A percentile compares a stretch with the other conserved stretches of the same genome.
phyloP scores from a whole-genome alignment of 495 filamentous ascomycete genomes.

The Aspergillus incahuasiensis region DNA sequence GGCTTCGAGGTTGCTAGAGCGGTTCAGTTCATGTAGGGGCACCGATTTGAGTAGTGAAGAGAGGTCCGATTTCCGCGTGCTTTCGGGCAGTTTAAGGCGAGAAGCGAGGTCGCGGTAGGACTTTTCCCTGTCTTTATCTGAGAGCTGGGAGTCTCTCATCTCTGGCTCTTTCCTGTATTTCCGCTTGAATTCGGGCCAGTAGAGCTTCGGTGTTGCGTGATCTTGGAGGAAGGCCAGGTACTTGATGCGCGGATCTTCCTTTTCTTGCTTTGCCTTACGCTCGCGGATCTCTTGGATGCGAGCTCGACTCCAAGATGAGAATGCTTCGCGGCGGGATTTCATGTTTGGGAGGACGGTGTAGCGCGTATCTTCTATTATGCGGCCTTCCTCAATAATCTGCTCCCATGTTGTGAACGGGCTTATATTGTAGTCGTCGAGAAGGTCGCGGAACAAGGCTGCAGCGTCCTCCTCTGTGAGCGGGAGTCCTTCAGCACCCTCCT shows the following conservation, averaged over 20 bases:
- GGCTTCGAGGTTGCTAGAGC: conserved; percentile 53
- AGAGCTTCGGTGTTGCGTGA: conserved; percentile 80
- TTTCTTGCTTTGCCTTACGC: conserved; percentile 69
- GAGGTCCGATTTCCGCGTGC: conserved; percentile 73
- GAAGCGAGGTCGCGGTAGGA: conserved; percentile 84
- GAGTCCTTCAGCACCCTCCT: conserved; percentile 65
- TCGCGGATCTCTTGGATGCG: conserved; percentile 67
- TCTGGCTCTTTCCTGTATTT: conserved; percentile 77
- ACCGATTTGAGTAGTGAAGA: conserved; percentile 67
- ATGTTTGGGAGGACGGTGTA: conserved; percentile 80
- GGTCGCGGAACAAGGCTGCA: conserved; percentile 72
- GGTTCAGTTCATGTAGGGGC: conserved; percentile 62
- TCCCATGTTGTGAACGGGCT: conserved; percentile 94
- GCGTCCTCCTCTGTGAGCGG: conserved; percentile 65
- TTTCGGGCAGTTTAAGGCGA: conserved; percentile 69
- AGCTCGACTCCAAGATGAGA: conserved; percentile 72
- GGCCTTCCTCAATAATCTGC: conserved; percentile 73
- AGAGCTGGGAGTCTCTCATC: conserved; percentile 71
- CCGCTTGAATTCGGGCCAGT: conserved; percentile 93
- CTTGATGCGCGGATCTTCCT: conserved; percentile 77
- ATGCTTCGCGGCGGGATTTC: conserved; percentile 74
- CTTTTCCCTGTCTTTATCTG: conserved; percentile 87
- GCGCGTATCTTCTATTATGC: conserved; percentile 76
- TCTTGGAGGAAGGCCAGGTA: conserved; percentile 80
- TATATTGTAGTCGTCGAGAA: conserved; percentile 75